Evolutionary conservation across 2,329 filamentous ascomycete genomes (phyloP), one percentile per base, ranked within the genome.

Genomic region (Colletotrichum aenigma): DNA sequence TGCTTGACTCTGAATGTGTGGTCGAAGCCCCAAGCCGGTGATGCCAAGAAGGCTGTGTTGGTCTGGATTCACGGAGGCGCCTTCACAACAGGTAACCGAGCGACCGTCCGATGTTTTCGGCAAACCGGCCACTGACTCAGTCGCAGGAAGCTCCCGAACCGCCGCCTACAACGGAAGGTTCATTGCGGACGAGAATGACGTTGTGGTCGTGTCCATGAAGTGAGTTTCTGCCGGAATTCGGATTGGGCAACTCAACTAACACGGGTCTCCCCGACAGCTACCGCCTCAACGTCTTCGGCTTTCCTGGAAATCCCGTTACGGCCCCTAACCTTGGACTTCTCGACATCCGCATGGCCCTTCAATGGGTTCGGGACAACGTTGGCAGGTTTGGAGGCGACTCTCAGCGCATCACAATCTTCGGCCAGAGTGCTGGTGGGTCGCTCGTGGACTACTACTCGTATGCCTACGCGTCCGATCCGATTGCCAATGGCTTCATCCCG

Each of bases 361-460:
- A 79, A 68, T 80, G 78, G 78, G 76, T 79, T 8, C 73, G 71
- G 9, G 76, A 77, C 15, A 79, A 79, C 21, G 72, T 79, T 16
- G 77, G 64, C 4, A 55, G 56, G 30, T 79, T 79, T 24, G 78
- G 78, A 34, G 78, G 78, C 36, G 75, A 79, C 36, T 66, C 67
- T n/a, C 58, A 60, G 21, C 76, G 75, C 32, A 81, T 82, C 67
- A 81, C 80, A 4, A 72, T 82, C 21, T 81, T 81, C 67, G 80
- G 81, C 10, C 78, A 82, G 64, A 81, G 80, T 18, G 81, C 81
- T 26, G 81, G 80, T 1, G 72, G 75, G 7, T 70, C 75, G 16
- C 80, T 85, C 7, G 86, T 86, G 2, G 88, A 90, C 78, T 86
- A 86, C 79, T 88, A 87, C 82, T 84, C 86, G 7, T 90, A 89